Evolutionary conservation across 371 early-diverging fungal species (phyloP).

Genomic region (Rhizopus arrhizus): DNA sequence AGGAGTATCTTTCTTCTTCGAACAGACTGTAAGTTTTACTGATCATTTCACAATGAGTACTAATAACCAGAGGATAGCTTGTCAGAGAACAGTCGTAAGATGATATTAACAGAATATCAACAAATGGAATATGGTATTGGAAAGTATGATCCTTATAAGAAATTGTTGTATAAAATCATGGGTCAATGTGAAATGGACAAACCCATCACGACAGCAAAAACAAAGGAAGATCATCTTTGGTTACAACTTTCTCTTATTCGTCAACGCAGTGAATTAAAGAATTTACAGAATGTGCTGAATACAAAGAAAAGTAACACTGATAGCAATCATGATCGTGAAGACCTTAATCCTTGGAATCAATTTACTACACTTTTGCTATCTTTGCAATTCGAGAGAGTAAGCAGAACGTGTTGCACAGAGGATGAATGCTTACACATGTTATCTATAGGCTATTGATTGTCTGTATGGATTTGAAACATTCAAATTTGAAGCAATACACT

Average conservation of each 20-base stretch:
- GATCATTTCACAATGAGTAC: background rate
- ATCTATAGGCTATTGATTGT: conserved; percentile 69
- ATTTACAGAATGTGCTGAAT: conserved; percentile 64
- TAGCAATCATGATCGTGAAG: conserved; percentile 65
- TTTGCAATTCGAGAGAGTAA: conserved; percentile 84
- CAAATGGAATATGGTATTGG: conserved; percentile 51
- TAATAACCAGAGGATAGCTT: conserved; percentile 27
- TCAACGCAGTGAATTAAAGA: conserved; percentile 67
- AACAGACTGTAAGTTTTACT: conserved; percentile 17
- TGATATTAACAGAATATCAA: conserved; percentile 60
- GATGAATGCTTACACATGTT: background rate
- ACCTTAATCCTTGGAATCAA: conserved; percentile 74
- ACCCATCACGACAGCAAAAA: conserved; percentile 60
- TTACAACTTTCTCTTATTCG: conserved; percentile 67
- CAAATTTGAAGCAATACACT: conserved; percentile 85
- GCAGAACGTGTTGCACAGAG: conserved; percentile 1
- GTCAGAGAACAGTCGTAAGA: conserved; percentile 50
- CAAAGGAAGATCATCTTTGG: conserved; percentile 89
- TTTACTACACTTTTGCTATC: conserved; percentile 81
- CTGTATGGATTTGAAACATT: conserved; percentile 61
- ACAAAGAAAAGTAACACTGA: conserved; percentile 26
- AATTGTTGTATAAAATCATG: conserved; percentile 82
- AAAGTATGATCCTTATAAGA: conserved; percentile 82
- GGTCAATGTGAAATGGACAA: conserved; percentile 84
- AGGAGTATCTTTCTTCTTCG: conserved; percentile 63